Evolutionary conservation across 2,329 filamentous ascomycete species (phyloP).

Genomic region (Hypoxylon rubiginosum): DNA sequence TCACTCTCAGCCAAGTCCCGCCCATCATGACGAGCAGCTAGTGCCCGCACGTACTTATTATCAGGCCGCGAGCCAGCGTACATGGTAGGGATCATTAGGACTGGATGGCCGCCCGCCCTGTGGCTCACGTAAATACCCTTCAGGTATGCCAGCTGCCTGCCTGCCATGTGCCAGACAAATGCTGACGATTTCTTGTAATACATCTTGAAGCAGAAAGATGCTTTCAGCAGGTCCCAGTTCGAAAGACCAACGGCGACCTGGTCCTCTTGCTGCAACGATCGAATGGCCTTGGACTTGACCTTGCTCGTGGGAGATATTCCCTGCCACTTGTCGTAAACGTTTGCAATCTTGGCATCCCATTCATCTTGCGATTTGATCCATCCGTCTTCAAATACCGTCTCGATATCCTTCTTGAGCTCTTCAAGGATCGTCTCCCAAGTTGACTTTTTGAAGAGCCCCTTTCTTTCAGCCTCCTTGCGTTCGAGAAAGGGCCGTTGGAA

Average conservation of each 20-base stretch:
- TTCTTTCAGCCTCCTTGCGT: conserved; percentile 32
- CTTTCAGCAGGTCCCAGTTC: conserved; percentile 65
- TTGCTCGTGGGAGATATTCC: conserved; percentile 56
- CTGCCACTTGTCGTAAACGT: conserved; percentile 59
- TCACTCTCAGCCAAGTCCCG: conserved; percentile 28
- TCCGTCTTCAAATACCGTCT: conserved; percentile 38
- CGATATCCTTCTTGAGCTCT: conserved; percentile 54
- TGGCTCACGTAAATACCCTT: conserved; percentile 56
- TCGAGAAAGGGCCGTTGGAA: conserved; percentile 42
- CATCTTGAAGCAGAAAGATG: conserved; percentile 62
- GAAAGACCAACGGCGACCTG: conserved; percentile 50
- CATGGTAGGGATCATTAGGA: conserved; percentile 54
- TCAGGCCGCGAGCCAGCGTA: conserved; percentile 48
- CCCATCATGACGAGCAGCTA: conserved; percentile 41
- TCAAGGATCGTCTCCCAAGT: conserved; percentile 53
- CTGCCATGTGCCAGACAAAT: conserved; percentile 64
- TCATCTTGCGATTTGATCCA: conserved; percentile 52
- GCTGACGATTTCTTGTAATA: conserved; percentile 46
- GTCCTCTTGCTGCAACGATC: conserved; percentile 50
- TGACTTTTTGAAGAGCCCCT: conserved; percentile 27
- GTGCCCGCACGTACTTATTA: conserved; percentile 44
- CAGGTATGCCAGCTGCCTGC: conserved; percentile 62
- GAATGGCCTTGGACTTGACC: conserved; percentile 45
- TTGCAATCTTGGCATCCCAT: conserved; percentile 49
- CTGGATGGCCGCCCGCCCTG: conserved; percentile 37